Base-by-base conservation (phyloP, 148 eudicot species). In the Limonium bicolor region DNA sequence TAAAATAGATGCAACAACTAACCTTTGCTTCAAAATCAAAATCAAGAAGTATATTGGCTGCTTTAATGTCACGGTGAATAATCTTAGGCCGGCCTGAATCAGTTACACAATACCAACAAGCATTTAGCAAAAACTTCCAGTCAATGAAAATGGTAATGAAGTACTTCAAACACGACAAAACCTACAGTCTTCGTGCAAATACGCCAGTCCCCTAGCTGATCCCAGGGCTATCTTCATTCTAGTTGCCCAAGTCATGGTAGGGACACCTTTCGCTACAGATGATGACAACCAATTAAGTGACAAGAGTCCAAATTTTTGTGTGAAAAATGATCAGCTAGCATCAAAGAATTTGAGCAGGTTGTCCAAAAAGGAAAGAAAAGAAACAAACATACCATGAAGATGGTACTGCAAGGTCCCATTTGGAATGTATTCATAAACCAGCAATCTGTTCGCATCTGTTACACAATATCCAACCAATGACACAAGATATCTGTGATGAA, bases 401-500 rank as follows among this genome's bases (percentile, higher is more conserved):
- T 69, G 74, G 41, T 38, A 63, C 63, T 88, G 94, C 81, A 88
- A 56, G 42, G 94, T 88, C 56, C 71, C 66, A 50, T 88, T 88
- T 15, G 76, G 74, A 64, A 88, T 87, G 56, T 65, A 88, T 62
- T 88, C 94, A 44, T 83, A 88, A n/a, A 84, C 94, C 53, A 88
- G 97, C 72, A 88, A 31, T 50, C 86, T 77, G 55, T 83, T 67
- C 30, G 70, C 30, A 43, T 83, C 97, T 45, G 73, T 46, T 27
- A 70, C 65, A 64, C 97, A 83, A 36, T 77, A 83, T 50, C 97
- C 97, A 64, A 88, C 94, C 54, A 88, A 62, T 14, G 97, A 74
- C 54, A 88, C 97, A 46, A 88, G 94, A 75, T 88, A 92, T 54
- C 80, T 88, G 63, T 88, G 94, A 67, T 88, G 97, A 18, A 88